phyloP scores from a whole-genome alignment of 1,284 basidiomycete genomes.

The Tilletiopsis washingtonensis region DNA sequence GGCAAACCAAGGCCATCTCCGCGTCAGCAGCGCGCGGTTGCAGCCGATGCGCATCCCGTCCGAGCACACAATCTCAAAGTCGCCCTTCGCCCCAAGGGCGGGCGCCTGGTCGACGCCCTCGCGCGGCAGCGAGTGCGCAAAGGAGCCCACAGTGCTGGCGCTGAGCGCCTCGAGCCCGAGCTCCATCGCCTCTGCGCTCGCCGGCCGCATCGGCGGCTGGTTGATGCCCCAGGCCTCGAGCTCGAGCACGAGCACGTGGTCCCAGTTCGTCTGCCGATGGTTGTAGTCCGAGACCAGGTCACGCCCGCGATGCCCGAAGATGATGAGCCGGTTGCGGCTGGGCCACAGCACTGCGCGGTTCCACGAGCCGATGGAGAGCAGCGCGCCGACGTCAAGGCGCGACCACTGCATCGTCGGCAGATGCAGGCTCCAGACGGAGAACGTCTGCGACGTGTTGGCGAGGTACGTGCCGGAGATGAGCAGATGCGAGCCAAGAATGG shows the following conservation, averaged over 20 bases:
- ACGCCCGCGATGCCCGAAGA: slow-evolving; percentile 35
- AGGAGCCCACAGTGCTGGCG: slow-evolving; percentile 6
- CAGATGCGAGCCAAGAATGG: slow-evolving; percentile 29
- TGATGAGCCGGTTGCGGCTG: slow-evolving; percentile 27
- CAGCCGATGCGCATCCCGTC: slow-evolving; percentile 76
- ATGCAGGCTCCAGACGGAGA: slow-evolving; percentile 39
- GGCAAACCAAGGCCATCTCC: slow-evolving; percentile 89
- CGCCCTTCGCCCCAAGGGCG: slow-evolving; percentile 43
- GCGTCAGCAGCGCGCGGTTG: slow-evolving; percentile 70
- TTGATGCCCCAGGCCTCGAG: slow-evolving; percentile 41
- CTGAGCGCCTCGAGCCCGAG: slow-evolving; percentile 33
- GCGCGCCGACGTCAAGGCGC: slow-evolving; percentile 31
- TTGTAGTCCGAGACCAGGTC: slow-evolving; percentile 44
- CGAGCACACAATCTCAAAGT: slow-evolving; percentile 84
- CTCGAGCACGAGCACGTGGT: slow-evolving; percentile 36
- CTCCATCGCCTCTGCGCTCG: slow-evolving; percentile 21
- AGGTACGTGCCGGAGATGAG: slow-evolving; percentile 42
- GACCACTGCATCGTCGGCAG: slow-evolving; percentile 38
- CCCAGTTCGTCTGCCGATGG: slow-evolving; percentile 42
- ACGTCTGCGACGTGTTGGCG: slow-evolving; percentile 41
- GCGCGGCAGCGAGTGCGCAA: background rate
- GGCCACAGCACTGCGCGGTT: slow-evolving; percentile 35
- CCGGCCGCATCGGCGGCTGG: slow-evolving; percentile 23
- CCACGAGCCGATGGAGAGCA: slow-evolving; percentile 34
- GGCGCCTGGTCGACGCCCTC: too few relatives aligned